A percentile compares a stretch with the other conserved stretches of the same genome.
phyloP scores from a whole-genome alignment of 202 grass and related monocot genomes.

The Schoenoplectus triqueter region DNA sequence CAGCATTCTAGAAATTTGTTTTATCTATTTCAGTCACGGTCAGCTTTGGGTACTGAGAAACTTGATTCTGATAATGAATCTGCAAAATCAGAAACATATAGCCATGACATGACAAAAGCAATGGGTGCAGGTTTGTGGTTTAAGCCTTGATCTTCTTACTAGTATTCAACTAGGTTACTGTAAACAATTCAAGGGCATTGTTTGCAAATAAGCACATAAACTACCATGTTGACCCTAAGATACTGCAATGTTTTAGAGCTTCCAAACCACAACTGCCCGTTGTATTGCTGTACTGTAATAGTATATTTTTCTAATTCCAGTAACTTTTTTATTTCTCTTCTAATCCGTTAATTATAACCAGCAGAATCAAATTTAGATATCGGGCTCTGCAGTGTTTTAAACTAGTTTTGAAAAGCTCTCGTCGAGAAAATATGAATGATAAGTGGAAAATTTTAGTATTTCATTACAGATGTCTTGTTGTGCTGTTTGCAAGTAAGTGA shows the following conservation, averaged over 20 bases:
- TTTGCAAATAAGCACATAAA: not conserved
- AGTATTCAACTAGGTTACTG: not conserved
- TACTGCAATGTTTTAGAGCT: not conserved
- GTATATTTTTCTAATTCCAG: not conserved
- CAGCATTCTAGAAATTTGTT: not conserved
- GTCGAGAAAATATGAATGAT: not conserved
- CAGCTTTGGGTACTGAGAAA: constrained; percentile 62
- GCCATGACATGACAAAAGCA: constrained; percentile 77
- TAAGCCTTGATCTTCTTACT: constrained; percentile 26
- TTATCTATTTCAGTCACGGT: constrained; percentile 26
- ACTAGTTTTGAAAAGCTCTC: not conserved
- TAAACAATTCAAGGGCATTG: not conserved
- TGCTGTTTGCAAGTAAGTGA: not conserved
- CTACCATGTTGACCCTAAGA: not conserved
- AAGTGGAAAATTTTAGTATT: not conserved
- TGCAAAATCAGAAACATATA: constrained; percentile 71
- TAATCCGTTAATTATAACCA: not conserved
- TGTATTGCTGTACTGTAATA: not conserved
- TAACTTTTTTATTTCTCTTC: not conserved
- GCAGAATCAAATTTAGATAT: not conserved
- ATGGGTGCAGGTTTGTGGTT: constrained; percentile 82
- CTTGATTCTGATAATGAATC: constrained; percentile 42
- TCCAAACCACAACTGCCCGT: not conserved
- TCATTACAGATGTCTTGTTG: not conserved
- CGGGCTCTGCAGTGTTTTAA: not conserved